phyloP scores from a whole-genome alignment of 1,284 basidiomycete species.

The Caloboletus firmus region DNA sequence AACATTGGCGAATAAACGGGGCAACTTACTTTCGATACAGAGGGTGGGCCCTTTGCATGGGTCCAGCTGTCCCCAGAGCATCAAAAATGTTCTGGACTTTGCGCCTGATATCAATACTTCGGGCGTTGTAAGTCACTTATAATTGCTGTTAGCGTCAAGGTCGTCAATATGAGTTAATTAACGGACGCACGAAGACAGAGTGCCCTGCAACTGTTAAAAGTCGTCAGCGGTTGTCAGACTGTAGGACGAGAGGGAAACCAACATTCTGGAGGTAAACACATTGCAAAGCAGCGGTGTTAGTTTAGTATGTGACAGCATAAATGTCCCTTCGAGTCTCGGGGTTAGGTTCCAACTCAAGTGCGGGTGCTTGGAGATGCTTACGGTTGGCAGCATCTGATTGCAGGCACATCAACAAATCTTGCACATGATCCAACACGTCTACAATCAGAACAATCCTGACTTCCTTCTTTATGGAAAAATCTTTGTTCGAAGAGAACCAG shows the following conservation, averaged over 20 bases:
- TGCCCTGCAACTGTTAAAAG: slow-evolving; percentile 21
- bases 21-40: slow-evolving; percentile 19
- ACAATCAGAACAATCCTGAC: slow-evolving; percentile 8
- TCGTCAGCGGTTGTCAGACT: neutral
- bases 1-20: neutral
- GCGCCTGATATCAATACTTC: too few relatives aligned
- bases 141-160: too few relatives aligned
- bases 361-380: slow-evolving; percentile 1
- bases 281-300: slow-evolving; percentile 24
- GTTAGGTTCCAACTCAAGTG: neutral
- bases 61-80: slow-evolving; percentile 6
- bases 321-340: slow-evolving; percentile 8
- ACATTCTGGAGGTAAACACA: slow-evolving; percentile 32
- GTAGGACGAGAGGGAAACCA: neutral
- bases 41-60: neutral
- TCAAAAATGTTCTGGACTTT: neutral
- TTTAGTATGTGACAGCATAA: slow-evolving; percentile 19
- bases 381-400: slow-evolving; percentile 13
- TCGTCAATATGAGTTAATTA: too few relatives aligned
- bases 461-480: slow-evolving; percentile 25
- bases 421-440: slow-evolving; percentile 11
- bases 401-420: slow-evolving; percentile 16
- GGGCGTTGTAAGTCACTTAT: slow-evolving; percentile 23
- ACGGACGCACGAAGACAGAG: slow-evolving; percentile 28
- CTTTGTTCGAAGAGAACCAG: slow-evolving; percentile 42